Evolutionary conservation across 192 early-diverging fungal species (phyloP).

Genomic region (Phycomyces blakesleeanus): DNA sequence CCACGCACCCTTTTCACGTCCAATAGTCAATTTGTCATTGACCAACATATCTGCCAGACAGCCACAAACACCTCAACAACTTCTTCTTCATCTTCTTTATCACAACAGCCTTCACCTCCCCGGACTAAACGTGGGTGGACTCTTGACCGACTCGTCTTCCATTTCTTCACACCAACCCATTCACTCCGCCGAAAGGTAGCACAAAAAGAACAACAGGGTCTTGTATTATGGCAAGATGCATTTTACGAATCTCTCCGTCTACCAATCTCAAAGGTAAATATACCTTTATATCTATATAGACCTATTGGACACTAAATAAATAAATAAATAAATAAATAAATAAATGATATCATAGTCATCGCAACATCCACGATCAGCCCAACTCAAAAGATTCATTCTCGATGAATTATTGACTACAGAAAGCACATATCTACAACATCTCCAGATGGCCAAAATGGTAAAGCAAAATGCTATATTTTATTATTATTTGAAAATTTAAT

Average conservation of each 20-base stretch:
- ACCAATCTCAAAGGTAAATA: not conserved
- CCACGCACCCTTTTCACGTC: too few species aligned
- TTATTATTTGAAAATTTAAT: not conserved
- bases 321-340: too few species aligned
- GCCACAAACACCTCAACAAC: too few species aligned
- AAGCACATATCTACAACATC: conserved; percentile 40
- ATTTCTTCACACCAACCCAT: not conserved
- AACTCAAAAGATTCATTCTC: conserved; percentile 32
- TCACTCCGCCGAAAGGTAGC: not conserved
- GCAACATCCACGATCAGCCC: conserved; percentile 2
- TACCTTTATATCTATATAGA: too few species aligned
- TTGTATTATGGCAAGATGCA: not conserved
- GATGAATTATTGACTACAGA: conserved; percentile 46
- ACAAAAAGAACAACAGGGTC: not conserved
- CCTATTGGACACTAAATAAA: too few species aligned
- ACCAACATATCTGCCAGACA: too few species aligned
- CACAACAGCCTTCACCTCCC: too few species aligned
- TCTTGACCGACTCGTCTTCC: too few species aligned
- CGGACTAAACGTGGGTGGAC: too few species aligned
- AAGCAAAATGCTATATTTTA: not conserved
- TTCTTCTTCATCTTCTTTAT: too few species aligned
- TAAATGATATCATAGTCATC: conserved; percentile 4
- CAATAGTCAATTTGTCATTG: too few species aligned
- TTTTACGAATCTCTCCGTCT: not conserved
- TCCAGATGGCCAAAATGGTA: conserved; percentile 42